Percentiles rank a stretch among this genome's conserved stretches.
phyloP scores from a whole-genome alignment of 2,329 filamentous ascomycete genomes.

The Rutstroemia sydowiana region DNA sequence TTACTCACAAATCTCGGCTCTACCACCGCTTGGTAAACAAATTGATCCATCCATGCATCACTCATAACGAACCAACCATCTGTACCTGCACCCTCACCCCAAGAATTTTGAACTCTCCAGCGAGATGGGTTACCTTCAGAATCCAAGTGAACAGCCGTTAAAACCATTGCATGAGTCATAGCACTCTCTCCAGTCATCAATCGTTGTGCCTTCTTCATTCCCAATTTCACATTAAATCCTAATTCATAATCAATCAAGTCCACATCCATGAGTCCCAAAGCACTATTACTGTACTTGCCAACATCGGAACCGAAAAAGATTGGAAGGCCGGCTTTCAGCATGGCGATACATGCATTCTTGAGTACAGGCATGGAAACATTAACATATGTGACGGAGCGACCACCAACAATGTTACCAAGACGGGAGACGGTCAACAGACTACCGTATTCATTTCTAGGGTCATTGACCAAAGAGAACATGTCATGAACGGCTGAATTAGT shows the following conservation, averaged over 20 bases:
- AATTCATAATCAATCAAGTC: conserved; percentile 71
- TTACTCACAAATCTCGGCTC: conserved; percentile 61
- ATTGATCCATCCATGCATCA: conserved; percentile 72
- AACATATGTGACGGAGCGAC: conserved; percentile 69
- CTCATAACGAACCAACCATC: conserved; percentile 89
- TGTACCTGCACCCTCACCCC: conserved; percentile 62
- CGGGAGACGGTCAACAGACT: conserved; percentile 68
- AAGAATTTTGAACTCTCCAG: conserved; percentile 85
- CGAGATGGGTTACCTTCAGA: conserved; percentile 57
- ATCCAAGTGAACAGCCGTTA: conserved; percentile 78
- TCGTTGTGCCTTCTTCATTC: conserved; percentile 68
- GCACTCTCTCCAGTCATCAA: conserved; percentile 66
- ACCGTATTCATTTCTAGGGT: conserved; percentile 70
- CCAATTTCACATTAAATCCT: conserved; percentile 70
- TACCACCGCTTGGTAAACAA: conserved; percentile 80
- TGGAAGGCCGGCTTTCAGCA: conserved; percentile 70
- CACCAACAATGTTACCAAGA: conserved; percentile 75
- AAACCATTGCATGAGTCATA: conserved; percentile 91
- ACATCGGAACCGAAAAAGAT: conserved; percentile 89
- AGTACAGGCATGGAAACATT: conserved; percentile 70
- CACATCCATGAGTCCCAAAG: conserved; percentile 72
- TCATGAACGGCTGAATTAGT: conserved; percentile 54
- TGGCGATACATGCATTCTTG: conserved; percentile 66
- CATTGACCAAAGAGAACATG: conserved; percentile 78
- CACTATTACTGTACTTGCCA: conserved; percentile 67